phyloP scores from a whole-genome alignment of 805 yeast genomes.

The Hanseniaspora clermontiae region DNA sequence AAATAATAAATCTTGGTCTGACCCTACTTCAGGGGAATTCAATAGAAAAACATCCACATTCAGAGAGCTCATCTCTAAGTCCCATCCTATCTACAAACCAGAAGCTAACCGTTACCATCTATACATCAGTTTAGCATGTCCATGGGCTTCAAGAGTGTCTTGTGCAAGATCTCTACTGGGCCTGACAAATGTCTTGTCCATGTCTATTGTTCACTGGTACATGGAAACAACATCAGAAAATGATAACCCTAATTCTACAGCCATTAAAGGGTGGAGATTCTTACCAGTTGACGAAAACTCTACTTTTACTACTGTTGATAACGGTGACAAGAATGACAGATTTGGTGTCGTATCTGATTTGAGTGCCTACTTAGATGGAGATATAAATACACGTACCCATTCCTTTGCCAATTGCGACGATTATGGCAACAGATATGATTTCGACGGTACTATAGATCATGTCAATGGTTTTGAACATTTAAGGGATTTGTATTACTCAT shows the following conservation, averaged over 20 bases:
- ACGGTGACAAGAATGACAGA: constrained; percentile 14
- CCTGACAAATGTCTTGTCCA: constrained; percentile 42
- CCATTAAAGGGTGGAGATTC: constrained; percentile 73
- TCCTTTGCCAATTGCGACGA: constrained; percentile 17
- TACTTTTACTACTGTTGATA: constrained; percentile 18
- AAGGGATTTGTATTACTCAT: constrained; percentile 61
- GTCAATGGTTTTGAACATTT: constrained; percentile 47
- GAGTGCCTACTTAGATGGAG: constrained; percentile 9
- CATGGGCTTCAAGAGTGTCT: constrained; percentile 86
- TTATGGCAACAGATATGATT: constrained; percentile 19
- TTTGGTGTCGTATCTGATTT: constrained; percentile 20
- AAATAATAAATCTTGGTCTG: constrained; percentile 5
- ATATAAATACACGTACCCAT: constrained; percentile 10
- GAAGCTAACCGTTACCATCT: constrained; percentile 75
- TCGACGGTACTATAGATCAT: constrained; percentile 42
- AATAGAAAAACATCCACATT: constrained; percentile 46
- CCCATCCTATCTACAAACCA: constrained; percentile 55
- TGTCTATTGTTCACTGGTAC: constrained; percentile 82
- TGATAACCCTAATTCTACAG: constrained; percentile 32
- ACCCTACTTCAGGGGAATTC: constrained; percentile 22
- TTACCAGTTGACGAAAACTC: constrained; percentile 34
- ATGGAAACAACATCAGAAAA: constrained; percentile 28
- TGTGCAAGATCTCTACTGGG: constrained; percentile 68
- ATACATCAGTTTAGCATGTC: constrained; percentile 81
- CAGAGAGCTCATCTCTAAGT: constrained; percentile 48